phyloP scores from a whole-genome alignment of 371 early-diverging fungal genomes.

The Saksenaea vasiformis region DNA sequence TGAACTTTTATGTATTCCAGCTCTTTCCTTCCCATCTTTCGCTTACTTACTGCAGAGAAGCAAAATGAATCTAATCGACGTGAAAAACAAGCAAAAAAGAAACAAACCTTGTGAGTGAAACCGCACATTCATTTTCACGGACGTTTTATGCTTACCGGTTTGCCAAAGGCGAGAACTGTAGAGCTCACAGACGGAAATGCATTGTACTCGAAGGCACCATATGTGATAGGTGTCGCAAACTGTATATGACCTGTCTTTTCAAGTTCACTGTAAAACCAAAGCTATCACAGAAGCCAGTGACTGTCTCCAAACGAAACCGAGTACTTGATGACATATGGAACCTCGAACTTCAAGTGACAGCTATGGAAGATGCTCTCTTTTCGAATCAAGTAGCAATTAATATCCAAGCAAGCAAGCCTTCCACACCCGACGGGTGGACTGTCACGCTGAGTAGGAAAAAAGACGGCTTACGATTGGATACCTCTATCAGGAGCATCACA shows the following conservation, averaged over 20 bases:
- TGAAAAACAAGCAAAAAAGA: conserved; percentile 33
- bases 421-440: not conserved
- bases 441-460: not conserved
- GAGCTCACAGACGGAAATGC: conserved; percentile 51
- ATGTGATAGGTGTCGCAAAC: conserved; percentile 46
- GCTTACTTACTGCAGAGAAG: not conserved
- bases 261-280: conserved; percentile 41
- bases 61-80: conserved; percentile 8
- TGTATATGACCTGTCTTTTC: conserved; percentile 39
- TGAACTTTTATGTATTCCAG: not conserved
- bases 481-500: conserved; percentile 7
- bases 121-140: not conserved
- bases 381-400: conserved; percentile 15
- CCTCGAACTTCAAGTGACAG: conserved; percentile 32
- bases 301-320: conserved; percentile 34
- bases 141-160: not conserved
- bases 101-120: conserved; percentile 42
- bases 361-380: conserved; percentile 30
- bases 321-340: conserved; percentile 34
- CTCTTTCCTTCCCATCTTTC: not conserved
- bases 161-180: conserved; percentile 46
- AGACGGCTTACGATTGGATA: conserved; percentile 7
- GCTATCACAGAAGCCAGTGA: conserved; percentile 28
- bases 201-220: conserved; percentile 29
- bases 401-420: not conserved